Conservation (phyloP, 768 basidiomycete species). For the Lentinula raphanica region DNA sequence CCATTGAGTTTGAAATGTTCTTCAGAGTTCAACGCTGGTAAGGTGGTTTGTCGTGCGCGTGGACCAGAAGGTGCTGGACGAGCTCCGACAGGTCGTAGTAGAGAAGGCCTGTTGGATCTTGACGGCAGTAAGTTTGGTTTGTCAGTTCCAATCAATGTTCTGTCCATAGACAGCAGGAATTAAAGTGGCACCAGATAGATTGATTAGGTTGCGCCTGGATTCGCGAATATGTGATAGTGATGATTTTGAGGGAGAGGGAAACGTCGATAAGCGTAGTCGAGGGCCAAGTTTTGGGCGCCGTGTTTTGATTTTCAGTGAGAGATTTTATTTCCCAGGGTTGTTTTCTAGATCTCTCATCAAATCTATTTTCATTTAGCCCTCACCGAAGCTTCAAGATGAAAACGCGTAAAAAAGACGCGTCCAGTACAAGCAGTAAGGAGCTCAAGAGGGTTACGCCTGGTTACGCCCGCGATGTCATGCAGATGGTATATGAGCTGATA, state of each 20-base stretch:
- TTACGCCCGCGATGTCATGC: too few relatives aligned
- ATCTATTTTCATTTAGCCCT: too few relatives aligned
- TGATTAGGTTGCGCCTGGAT: background rate
- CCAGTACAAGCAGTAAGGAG: too few relatives aligned
- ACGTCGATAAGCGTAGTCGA: background rate
- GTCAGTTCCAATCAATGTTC: constrained; percentile 6
- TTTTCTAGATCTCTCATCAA: too few relatives aligned
- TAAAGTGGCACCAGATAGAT: background rate
- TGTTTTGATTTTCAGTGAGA: too few relatives aligned
- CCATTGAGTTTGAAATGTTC: background rate
- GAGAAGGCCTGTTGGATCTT: background rate
- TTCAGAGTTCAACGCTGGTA: background rate
- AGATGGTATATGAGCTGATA: too few relatives aligned
- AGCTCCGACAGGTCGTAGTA: background rate
- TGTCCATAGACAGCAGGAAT: background rate
- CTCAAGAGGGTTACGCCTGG: too few relatives aligned
- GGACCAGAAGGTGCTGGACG: constrained; percentile 4
- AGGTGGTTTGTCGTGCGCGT: background rate
- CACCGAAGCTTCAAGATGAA: too few relatives aligned
- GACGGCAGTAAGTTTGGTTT: background rate
- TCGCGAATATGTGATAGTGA: background rate
- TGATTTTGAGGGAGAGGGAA: background rate
- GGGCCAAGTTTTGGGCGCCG: too few relatives aligned
- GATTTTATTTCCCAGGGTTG: too few relatives aligned
- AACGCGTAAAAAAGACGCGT: background rate